These are phyloP conservation scores for Aphanomyces invadans DNA, from an alignment of 352 stramenopile species.

Conservation along the genomic window DNA sequence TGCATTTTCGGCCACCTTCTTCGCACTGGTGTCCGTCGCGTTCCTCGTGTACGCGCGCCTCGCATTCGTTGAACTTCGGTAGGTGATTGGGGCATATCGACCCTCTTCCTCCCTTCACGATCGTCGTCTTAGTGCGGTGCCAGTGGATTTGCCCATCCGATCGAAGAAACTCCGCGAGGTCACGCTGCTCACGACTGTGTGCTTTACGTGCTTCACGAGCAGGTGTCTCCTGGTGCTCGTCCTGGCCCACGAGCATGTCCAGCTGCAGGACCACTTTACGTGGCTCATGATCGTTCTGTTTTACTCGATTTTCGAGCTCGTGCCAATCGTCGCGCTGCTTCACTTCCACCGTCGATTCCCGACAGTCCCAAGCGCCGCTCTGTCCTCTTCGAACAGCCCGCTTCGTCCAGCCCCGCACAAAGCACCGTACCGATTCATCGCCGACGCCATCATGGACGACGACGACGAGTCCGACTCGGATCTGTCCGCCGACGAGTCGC, in stretches of 20 bases:
- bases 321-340: conserved; percentile 63
- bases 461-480: conserved; percentile 13
- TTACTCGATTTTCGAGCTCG: conserved; percentile 72
- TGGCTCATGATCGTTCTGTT: conserved; percentile 78
- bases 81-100: no score
- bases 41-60: conserved; percentile 74
- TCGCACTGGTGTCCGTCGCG: conserved; percentile 55
- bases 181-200: conserved; percentile 70
- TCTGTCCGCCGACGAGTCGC: not conserved
- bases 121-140: conserved; percentile 74
- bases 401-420: not conserved
- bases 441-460: not conserved
- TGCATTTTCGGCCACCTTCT: conserved; percentile 33
- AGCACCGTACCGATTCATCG: conserved; percentile 17
- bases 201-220: conserved; percentile 73
- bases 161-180: conserved; percentile 79
- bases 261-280: conserved; percentile 65
- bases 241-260: conserved; percentile 55
- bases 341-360: conserved; percentile 81
- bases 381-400: not conserved
- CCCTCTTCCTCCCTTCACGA: no score
- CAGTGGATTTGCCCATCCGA: conserved; percentile 70
- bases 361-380: conserved; percentile 27
- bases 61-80: conserved; percentile 76
- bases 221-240: conserved; percentile 63